Base-by-base conservation (phyloP, 495 filamentous ascomycete species). In the Annulohypoxylon moriforme region DNA sequence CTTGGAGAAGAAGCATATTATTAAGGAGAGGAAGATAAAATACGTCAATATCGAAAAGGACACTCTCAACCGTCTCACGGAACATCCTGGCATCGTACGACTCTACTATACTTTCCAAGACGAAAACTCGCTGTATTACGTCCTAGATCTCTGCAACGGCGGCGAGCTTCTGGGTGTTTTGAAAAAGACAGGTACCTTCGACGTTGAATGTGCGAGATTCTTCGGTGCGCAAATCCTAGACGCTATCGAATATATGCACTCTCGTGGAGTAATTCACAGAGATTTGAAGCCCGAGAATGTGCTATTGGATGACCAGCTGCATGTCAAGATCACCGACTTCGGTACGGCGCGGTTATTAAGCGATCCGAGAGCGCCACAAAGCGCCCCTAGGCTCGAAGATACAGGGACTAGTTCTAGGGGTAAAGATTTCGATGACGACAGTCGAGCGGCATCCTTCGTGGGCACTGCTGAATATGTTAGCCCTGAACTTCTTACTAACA, bases 11-110 rank as follows among this genome's bases (percentile, higher is more conserved):
- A 90, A 94, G 70, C 96, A 99, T 80, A 99, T 99, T 74, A 98
- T 99, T 85, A 98, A 98, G 83, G 96, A 99, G 82, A 97, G 95
- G 80, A 99, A 99, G 85, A 96, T 99, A 71, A 99, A 99, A 84
- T 99, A 99, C 78, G 96, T 99, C 77, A 98, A 98, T 79, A 98
- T 99, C 71, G 96, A 99, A 82, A 98, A 97, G 82, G 94, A 99
- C 80, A 97, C 96, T 9, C 85, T 99, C 34, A 99, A 99, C 76
- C 90, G 94, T 65, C 83, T 99, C 58, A 97, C 94, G 14, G 96
- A 98, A 56, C 96, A 99, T 75, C 96, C 96, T 8, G 96, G 96
- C 10, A 94, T 99, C 71, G 94, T 99, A 58, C 91, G 96, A 61
- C 86, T 99, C 40, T 99, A 98, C 76, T 99, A 99, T 81, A 99